phyloP scores from a whole-genome alignment of 2,329 filamentous ascomycete species.

The Fusarium agapanthi region DNA sequence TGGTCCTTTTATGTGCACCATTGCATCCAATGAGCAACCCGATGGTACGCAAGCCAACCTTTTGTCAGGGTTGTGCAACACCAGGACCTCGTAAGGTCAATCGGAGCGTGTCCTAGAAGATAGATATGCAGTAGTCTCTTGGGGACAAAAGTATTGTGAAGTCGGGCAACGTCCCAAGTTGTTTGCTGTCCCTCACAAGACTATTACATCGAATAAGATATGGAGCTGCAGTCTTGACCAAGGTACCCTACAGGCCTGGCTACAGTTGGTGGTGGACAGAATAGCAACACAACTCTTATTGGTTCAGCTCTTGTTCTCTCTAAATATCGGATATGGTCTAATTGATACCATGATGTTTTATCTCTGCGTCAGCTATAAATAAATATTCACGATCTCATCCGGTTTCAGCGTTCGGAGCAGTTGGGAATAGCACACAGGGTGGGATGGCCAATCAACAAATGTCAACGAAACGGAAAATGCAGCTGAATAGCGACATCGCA shows the following conservation, averaged over 20 bases:
- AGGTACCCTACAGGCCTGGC: background rate
- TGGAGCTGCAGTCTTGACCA: rapidly evolving
- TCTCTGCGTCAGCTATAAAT: background rate
- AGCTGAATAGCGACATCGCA: background rate
- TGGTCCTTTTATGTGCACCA: too few species aligned
- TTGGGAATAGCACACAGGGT: background rate
- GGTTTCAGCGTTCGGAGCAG: background rate
- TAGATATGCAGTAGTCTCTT: background rate
- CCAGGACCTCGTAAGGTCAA: background rate
- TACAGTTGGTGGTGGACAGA: background rate
- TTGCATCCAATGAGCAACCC: too few species aligned
- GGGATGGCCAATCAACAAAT: background rate
- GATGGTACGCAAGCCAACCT: rapidly evolving
- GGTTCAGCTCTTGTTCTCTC: too few species aligned
- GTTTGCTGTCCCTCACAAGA: background rate
- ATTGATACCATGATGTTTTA: background rate
- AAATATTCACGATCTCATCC: background rate
- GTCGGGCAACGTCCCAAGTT: too few species aligned
- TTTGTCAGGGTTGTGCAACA: background rate
- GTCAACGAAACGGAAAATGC: background rate
- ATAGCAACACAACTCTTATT: background rate
- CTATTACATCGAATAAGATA: background rate
- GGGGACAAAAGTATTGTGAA: background rate
- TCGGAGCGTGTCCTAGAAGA: too few species aligned
- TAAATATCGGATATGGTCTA: background rate